These are phyloP conservation scores for Corrigiola litoralis DNA, from an alignment of 179 eudicot genomes.

Conservation along the genomic window DNA sequence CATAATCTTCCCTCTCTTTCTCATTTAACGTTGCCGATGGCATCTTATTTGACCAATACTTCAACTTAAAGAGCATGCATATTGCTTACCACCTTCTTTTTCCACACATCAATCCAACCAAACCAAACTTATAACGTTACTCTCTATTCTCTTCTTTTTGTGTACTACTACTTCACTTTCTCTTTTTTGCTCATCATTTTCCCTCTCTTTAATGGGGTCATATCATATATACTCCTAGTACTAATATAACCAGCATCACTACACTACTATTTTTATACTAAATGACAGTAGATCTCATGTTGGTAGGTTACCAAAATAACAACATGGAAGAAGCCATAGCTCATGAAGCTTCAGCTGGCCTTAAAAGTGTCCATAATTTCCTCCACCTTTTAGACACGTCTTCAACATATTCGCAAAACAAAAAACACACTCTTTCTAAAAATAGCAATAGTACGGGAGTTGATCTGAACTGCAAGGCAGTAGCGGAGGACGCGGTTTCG, in stretches of 20 bases:
- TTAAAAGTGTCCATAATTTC: conserved; percentile 65
- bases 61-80: background rate
- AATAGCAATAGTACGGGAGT: background rate
- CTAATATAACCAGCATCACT: background rate
- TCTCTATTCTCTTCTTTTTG: background rate
- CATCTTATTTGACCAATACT: conserved; percentile 30
- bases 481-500: conserved; percentile 61
- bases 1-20: background rate
- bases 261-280: background rate
- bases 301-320: conserved; percentile 22
- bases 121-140: conserved; percentile 21
- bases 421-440: background rate
- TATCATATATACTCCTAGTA: background rate
- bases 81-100: background rate
- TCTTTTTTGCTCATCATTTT: conserved; percentile 2
- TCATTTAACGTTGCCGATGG: conserved; percentile 7
- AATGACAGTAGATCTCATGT: conserved; percentile 79
- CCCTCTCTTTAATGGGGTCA: conserved; percentile 6
- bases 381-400: conserved; percentile 36
- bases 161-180: background rate
- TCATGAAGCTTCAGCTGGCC: conserved; percentile 67
- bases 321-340: conserved; percentile 43
- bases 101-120: background rate
- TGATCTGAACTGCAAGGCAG: conserved; percentile 45
- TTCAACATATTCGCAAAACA: background rate